Evolutionary conservation across 2,329 filamentous ascomycete species (phyloP), one percentile per base, ranked within the genome.

Genomic region (Colletotrichum sp.): DNA sequence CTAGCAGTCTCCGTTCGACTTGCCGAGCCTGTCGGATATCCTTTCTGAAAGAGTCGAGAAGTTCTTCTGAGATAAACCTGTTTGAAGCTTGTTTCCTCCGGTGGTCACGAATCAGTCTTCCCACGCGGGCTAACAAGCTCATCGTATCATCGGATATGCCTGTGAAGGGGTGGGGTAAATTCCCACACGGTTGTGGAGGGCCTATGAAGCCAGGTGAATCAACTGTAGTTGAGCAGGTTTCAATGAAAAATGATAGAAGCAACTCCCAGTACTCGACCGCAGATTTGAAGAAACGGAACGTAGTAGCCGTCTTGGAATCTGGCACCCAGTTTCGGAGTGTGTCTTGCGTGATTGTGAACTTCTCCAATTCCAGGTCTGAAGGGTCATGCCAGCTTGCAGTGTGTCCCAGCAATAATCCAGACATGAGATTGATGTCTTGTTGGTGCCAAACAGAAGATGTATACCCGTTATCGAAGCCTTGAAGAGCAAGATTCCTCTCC

Each of bases 11-110:
- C 18, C 10, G 18, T 21, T 48, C 43, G 18, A 48, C 1, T n/a
- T n/a, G 43, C 10, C 18, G 43, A 48, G 43, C 43, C 43, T 48
- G 43, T 0, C 9, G 43, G 18, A 21, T n/a, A 21, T 48, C 43
- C 43, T 48, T 21, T n/a, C 43, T 21, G 18, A 48, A 7, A 12
- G 10, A 48, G 1, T 48, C 43, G 43, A 48, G 10, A 21, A 21
- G 18, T 21, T 48, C 18, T 48, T 48, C 43, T 48, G 9, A n/a
- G 18, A 48, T 21, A 2, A 48, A 48, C 0, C 0, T 1, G 9
- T 0, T n/a, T n/a, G 3, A 12, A 12, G 18, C 18, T n/a, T 3
- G 0, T 21, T 4, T 4, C 43, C 18, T 21, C 43, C 43, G 43
- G 10, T 48, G 43, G 43, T 4, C 18, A 48, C n/a, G 3, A 7